These are phyloP conservation scores for Pythium myriotylum DNA, from an alignment of 352 stramenopile genomes.

Conservation along the genomic window DNA sequence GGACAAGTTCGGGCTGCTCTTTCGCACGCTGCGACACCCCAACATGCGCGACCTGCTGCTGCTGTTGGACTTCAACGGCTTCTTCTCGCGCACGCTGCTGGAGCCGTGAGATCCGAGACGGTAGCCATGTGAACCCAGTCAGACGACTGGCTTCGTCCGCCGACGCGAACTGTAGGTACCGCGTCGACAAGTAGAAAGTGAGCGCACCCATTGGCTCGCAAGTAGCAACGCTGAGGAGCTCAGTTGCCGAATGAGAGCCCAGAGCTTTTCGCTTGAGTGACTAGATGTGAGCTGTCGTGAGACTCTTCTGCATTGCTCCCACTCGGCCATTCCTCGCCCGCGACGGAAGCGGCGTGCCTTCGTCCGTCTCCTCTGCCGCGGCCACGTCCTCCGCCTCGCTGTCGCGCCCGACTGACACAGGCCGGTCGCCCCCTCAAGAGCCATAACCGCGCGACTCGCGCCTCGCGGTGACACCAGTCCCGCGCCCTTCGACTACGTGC, in stretches of 20 bases:
- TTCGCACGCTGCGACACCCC: slow-evolving; percentile 60
- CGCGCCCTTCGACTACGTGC: slow-evolving; percentile 21
- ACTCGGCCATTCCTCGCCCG: not conserved
- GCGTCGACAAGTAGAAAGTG: too few species aligned
- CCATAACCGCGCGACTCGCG: slow-evolving; percentile 12
- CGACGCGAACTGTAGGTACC: too few species aligned
- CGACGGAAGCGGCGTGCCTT: too few species aligned
- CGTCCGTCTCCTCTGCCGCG: too few species aligned
- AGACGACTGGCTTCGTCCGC: too few species aligned
- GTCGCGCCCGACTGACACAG: not conserved
- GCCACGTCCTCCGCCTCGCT: not conserved
- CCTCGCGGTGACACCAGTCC: slow-evolving; percentile 10
- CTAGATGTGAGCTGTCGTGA: not conserved
- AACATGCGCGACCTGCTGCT: slow-evolving; percentile 72
- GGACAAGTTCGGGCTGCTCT: slow-evolving; percentile 61
- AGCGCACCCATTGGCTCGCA: not conserved
- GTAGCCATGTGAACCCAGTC: not conserved
- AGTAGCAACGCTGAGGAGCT: not conserved
- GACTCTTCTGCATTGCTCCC: not conserved
- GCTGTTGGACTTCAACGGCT: slow-evolving; percentile 73
- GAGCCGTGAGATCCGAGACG: not conserved
- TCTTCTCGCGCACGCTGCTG: slow-evolving; percentile 36
- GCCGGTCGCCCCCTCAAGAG: not conserved
- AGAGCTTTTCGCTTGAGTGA: slow-evolving; percentile 1
- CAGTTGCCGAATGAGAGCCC: not conserved